Evolutionary conservation across 228 moss, liverwort and hornwort species (phyloP).

Genomic region (Sphagnum magellanicum): DNA sequence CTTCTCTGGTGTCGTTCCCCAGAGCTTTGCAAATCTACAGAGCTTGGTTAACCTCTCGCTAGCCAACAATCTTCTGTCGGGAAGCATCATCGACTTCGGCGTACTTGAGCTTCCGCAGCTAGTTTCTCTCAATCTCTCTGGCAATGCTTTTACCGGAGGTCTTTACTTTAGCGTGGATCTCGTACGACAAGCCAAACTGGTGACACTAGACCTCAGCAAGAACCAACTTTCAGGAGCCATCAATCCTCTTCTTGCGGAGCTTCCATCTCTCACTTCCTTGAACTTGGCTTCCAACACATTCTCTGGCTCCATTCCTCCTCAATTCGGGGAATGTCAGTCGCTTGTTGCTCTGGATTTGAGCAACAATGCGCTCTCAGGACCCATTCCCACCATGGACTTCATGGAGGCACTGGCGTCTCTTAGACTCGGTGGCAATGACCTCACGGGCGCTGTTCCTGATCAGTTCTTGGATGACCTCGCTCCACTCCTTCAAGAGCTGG

Average conservation of each 20-base stretch:
- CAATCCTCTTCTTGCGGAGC: conserved; percentile 22
- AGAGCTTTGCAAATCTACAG: conserved; percentile 19
- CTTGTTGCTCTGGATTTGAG: conserved; percentile 58
- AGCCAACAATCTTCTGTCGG: conserved; percentile 45
- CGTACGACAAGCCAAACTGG: conserved; percentile 14
- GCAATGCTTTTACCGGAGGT: conserved; percentile 27
- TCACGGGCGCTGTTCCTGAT: conserved; percentile 44
- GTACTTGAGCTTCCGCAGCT: conserved; percentile 33
- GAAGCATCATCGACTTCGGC: conserved; percentile 22
- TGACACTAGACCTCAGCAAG: conserved; percentile 51
- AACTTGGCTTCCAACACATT: conserved; percentile 57
- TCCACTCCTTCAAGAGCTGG: conserved; percentile 55
- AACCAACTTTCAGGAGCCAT: conserved; percentile 56
- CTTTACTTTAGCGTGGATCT: conserved; percentile 20
- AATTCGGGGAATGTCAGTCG: conserved; percentile 47
- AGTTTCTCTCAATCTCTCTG: conserved; percentile 29
- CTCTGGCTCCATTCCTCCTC: conserved; percentile 33
- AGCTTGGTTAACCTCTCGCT: conserved; percentile 47
- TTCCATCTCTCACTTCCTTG: conserved; percentile 19
- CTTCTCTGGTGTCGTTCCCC: conserved; percentile 39
- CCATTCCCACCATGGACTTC: conserved; percentile 53
- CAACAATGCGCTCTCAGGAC: conserved; percentile 48
- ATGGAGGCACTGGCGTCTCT: conserved; percentile 39
- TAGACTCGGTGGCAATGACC: conserved; percentile 47
- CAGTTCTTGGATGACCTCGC: conserved; percentile 30